Percentiles rank a stretch among this genome's conserved stretches.
Conservation (phyloP, 768 basidiomycete genomes). For the Amanita pseudoporphyria region DNA sequence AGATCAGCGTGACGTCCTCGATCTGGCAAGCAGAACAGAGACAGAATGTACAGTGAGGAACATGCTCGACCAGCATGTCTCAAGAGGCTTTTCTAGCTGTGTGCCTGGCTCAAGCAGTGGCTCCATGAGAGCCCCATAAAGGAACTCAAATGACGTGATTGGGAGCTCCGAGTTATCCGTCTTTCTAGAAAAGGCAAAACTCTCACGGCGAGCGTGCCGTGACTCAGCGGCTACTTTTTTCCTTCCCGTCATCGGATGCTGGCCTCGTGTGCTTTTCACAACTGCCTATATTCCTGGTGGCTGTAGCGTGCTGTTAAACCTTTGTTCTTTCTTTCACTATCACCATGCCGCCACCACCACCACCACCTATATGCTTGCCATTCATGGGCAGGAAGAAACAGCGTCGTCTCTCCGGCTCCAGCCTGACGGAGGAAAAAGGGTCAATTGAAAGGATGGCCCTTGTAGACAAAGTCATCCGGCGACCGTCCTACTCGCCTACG, state of each 20-base stretch:
- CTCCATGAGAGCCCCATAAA: too few species aligned
- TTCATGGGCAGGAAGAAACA: constrained; percentile 42
- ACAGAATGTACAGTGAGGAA: too few species aligned
- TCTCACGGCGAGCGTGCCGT: constrained; percentile 1
- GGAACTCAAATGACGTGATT: too few species aligned
- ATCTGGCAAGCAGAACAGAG: too few species aligned
- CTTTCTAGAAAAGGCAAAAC: neutral
- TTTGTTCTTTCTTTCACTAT: constrained; percentile 19
- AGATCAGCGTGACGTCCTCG: too few species aligned
- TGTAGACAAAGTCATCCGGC: constrained; percentile 23
- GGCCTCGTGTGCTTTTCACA: constrained; percentile 3
- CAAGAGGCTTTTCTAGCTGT: too few species aligned
- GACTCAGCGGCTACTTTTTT: neutral
- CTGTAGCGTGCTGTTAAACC: constrained; percentile 9
- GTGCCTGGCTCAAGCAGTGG: too few species aligned
- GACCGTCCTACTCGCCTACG: constrained; percentile 34
- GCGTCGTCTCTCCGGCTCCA: constrained; percentile 39
- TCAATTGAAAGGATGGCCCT: constrained; percentile 1
- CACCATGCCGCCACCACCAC: constrained; percentile 49
- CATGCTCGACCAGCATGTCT: too few species aligned
- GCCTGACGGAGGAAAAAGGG: constrained; percentile 18
- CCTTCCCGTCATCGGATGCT: neutral
- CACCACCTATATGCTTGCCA: constrained; percentile 52
- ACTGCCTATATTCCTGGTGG: constrained; percentile 5
- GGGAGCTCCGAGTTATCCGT: too few species aligned